phyloP scores from a whole-genome alignment of 495 filamentous ascomycete genomes.

The Neurospora sp. region DNA sequence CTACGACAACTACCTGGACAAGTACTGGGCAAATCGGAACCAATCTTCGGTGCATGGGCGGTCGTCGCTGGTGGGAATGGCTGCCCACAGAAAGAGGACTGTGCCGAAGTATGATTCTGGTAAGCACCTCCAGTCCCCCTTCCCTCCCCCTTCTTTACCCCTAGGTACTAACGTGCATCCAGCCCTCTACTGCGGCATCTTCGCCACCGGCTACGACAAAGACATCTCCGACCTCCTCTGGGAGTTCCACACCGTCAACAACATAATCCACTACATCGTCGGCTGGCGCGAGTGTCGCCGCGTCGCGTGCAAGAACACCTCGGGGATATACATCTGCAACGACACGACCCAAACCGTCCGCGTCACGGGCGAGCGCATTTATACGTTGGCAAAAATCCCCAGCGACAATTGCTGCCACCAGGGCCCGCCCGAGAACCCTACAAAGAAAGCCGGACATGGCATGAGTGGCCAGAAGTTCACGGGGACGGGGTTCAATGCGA shows the following conservation, averaged over 20 bases:
- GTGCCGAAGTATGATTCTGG: neutral
- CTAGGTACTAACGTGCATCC: neutral
- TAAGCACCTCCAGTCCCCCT: no score
- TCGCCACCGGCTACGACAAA: constrained; percentile 1
- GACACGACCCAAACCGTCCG: constrained; percentile 2
- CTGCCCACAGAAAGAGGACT: neutral
- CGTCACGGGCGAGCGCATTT: neutral
- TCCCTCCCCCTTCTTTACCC: no score
- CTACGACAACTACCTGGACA: neutral
- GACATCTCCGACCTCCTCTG: neutral
- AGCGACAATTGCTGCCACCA: constrained; percentile 1
- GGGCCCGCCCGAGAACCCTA: neutral
- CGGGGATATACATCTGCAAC: constrained; percentile 11
- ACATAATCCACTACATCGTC: neutral
- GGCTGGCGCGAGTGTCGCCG: neutral
- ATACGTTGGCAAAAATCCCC: accelerated
- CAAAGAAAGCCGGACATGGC: neutral
- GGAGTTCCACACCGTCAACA: neutral
- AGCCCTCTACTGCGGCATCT: constrained; percentile 7
- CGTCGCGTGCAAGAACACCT: constrained; percentile 5
- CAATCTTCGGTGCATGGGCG: neutral
- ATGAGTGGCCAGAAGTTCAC: constrained; percentile 6
- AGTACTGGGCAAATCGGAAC: neutral
- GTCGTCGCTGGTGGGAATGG: neutral
- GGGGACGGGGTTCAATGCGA: neutral